phyloP scores from a whole-genome alignment of 306 rosid species.

The Prunus mume region DNA sequence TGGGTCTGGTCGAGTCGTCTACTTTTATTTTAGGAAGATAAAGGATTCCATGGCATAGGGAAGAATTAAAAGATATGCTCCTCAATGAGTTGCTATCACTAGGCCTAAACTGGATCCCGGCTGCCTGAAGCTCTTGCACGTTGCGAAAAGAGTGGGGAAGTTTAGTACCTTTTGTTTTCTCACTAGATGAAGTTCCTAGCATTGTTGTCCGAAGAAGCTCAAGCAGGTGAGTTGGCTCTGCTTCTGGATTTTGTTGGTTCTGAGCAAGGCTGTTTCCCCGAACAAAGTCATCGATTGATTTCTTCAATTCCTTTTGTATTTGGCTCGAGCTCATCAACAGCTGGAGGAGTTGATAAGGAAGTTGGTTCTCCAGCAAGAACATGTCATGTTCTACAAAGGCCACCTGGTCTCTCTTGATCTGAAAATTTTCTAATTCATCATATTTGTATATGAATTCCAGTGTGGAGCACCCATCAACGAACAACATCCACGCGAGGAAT shows the following conservation, averaged over 20 bases:
- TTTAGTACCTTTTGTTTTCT: background rate
- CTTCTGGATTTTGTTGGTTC: too few relatives aligned
- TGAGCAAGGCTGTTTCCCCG: too few relatives aligned
- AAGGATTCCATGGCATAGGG: background rate
- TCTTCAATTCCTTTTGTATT: background rate
- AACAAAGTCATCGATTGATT: background rate
- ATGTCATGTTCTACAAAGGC: constrained; percentile 1
- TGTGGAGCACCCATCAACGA: background rate
- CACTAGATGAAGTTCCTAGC: background rate
- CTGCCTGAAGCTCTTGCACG: background rate
- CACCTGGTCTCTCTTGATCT: background rate
- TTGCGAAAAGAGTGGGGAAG: background rate
- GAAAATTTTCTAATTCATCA: background rate
- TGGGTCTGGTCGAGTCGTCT: background rate
- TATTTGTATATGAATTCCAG: background rate
- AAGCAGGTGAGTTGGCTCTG: constrained; percentile 2
- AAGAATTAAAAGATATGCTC: background rate
- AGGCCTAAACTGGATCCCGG: background rate
- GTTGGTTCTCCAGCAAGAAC: constrained; percentile 20
- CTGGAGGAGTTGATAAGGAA: constrained; percentile 11
- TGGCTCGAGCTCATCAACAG: background rate
- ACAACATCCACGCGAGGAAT: background rate
- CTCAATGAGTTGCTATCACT: background rate
- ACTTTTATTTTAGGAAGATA: constrained; percentile 11
- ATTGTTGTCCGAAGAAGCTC: background rate